phyloP scores from a whole-genome alignment of 495 filamentous ascomycete genomes.

The Cladorrhinum samala region DNA sequence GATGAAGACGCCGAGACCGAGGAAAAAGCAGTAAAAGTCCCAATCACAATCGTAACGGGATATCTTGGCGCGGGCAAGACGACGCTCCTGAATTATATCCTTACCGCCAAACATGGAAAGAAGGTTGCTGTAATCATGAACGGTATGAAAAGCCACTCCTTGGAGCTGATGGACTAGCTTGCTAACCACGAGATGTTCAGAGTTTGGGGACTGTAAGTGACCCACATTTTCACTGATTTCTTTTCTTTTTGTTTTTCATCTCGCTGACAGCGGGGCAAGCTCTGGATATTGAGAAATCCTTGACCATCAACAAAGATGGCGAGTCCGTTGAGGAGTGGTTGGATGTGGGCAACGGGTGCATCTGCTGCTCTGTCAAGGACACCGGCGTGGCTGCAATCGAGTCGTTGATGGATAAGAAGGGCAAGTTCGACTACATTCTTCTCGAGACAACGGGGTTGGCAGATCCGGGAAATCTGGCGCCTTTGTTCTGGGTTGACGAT shows the following conservation, averaged over 20 bases:
- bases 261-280: slow-evolving; percentile 45
- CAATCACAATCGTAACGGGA: slow-evolving; percentile 88
- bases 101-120: slow-evolving; percentile 90
- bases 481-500: slow-evolving; percentile 95
- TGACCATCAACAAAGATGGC: slow-evolving; percentile 80
- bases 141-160: slow-evolving; percentile 39
- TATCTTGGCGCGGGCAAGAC: slow-evolving; percentile 96
- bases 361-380: slow-evolving; percentile 98
- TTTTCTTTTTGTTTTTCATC: too few relatives aligned
- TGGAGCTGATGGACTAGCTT: neutral
- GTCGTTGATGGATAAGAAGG: slow-evolving; percentile 89
- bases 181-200: slow-evolving; percentile 36
- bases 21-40: slow-evolving; percentile 60
- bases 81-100: slow-evolving; percentile 90
- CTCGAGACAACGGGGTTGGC: slow-evolving; percentile 95
- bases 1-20: slow-evolving; percentile 32
- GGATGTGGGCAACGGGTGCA: slow-evolving; percentile 91
- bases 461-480: slow-evolving; percentile 92
- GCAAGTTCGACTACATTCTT: slow-evolving; percentile 94
- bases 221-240: too few relatives aligned
- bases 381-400: slow-evolving; percentile 90
- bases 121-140: slow-evolving; percentile 97
- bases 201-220: slow-evolving; percentile 92
- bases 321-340: slow-evolving; percentile 91
- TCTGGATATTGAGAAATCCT: slow-evolving; percentile 86